These are phyloP conservation scores for Colletotrichum sp. DNA, from an alignment of 2,329 filamentous ascomycete species.

Conservation along the genomic window DNA sequence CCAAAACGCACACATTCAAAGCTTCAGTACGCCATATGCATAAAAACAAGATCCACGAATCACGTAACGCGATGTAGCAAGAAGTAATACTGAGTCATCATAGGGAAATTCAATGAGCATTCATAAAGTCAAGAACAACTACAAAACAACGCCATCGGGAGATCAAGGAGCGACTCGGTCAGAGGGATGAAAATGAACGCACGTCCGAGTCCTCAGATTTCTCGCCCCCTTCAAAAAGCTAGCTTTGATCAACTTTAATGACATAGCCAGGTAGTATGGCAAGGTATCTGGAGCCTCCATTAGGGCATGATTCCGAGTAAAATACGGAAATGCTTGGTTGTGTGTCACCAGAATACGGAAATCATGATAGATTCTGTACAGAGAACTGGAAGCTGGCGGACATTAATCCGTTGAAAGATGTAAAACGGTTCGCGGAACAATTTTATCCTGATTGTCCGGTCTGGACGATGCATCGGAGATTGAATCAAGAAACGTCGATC, in stretches of 20 bases:
- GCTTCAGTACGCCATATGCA: rapidly evolving
- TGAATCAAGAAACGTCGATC: neutral
- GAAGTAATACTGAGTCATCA: rapidly evolving
- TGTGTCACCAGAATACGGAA: neutral
- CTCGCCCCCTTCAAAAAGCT: neutral
- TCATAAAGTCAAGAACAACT: neutral
- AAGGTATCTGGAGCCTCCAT: neutral
- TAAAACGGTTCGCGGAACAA: neutral
- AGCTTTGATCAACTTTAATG: neutral
- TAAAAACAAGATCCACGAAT: neutral
- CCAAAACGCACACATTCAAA: neutral
- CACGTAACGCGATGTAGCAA: neutral
- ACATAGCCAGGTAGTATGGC: neutral
- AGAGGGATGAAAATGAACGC: neutral
- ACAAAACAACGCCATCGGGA: neutral
- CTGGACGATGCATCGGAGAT: neutral
- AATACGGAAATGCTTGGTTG: neutral
- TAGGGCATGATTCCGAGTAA: neutral
- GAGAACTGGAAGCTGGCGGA: neutral
- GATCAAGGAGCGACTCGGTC: neutral
- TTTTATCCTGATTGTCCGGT: neutral
- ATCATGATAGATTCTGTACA: neutral
- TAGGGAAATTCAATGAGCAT: rapidly evolving
- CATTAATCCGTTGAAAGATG: neutral
- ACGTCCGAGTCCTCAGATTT: neutral